Evolutionary conservation across 305 asterid species (phyloP).

Genomic region (Fraxinus dipetala): DNA sequence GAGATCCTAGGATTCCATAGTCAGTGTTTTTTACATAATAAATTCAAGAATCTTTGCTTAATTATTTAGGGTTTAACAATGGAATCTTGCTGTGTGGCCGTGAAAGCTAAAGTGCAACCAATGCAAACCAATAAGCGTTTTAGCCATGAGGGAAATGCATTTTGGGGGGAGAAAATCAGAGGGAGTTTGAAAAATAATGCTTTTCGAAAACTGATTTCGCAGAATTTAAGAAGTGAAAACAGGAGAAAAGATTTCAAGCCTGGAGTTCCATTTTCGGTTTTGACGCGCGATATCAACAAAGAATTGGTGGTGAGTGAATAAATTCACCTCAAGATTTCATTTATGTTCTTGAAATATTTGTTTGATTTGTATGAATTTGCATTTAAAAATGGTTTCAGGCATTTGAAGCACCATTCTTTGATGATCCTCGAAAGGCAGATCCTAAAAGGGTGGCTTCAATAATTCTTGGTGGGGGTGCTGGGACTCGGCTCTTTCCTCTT

Average conservation of each 20-base stretch:
- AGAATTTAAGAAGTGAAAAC: constrained; percentile 29
- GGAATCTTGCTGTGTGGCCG: constrained; percentile 56
- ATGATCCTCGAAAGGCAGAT: constrained; percentile 53
- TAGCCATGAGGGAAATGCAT: constrained; percentile 22
- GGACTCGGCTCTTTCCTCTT: constrained; percentile 95
- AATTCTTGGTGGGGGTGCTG: constrained; percentile 94
- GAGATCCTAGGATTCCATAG: background rate
- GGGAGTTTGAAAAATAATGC: constrained; percentile 34
- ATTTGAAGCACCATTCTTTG: constrained; percentile 43
- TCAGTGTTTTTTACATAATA: background rate
- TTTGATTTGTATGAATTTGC: background rate
- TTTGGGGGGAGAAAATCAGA: constrained; percentile 47
- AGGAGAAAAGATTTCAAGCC: constrained; percentile 36
- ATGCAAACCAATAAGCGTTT: constrained; percentile 24
- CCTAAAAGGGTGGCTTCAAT: constrained; percentile 77
- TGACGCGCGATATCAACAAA: constrained; percentile 61
- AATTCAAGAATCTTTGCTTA: constrained; percentile 18
- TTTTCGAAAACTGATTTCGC: constrained; percentile 27
- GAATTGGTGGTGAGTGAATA: constrained; percentile 46
- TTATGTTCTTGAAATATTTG: background rate
- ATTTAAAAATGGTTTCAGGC: constrained; percentile 38
- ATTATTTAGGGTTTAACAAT: constrained; percentile 28
- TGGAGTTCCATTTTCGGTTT: constrained; percentile 62
- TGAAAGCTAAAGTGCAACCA: constrained; percentile 41
- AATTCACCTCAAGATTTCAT: background rate